These are phyloP conservation scores for Psidium guajava DNA, from an alignment of 345 rosid genomes.

Conservation along the genomic window DNA sequence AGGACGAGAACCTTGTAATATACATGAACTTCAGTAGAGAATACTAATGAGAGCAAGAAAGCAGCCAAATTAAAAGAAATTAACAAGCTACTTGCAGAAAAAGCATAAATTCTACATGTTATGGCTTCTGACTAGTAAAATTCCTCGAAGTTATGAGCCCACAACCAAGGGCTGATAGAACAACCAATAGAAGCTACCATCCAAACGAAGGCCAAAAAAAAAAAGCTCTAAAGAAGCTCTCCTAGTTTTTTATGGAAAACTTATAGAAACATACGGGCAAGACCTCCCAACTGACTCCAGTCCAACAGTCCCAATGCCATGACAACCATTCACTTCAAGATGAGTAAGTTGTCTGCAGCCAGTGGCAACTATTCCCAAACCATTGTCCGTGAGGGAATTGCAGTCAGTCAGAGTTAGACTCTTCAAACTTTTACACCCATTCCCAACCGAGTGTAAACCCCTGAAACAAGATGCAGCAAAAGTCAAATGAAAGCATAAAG, in stretches of 20 bases:
- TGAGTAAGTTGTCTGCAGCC: constrained; percentile 73
- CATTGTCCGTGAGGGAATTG: constrained; percentile 62
- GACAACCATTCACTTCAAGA: constrained; percentile 92
- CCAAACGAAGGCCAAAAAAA: not conserved
- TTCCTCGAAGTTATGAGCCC: not conserved
- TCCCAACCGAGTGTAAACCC: constrained; percentile 67
- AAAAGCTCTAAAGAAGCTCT: not conserved
- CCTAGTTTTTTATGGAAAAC: not conserved
- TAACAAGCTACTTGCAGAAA: not conserved
- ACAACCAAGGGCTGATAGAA: not conserved
- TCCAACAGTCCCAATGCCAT: constrained; percentile 74
- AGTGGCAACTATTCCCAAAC: constrained; percentile 67
- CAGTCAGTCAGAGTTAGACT: constrained; percentile 73
- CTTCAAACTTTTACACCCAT: constrained; percentile 73
- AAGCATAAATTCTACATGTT: not conserved
- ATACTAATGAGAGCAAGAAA: not conserved
- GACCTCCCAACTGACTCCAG: constrained; percentile 70
- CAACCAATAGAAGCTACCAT: not conserved
- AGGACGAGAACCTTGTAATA: not conserved
- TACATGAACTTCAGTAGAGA: not conserved
- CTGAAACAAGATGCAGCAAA: constrained; percentile 26
- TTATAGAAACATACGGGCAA: constrained; percentile 46
- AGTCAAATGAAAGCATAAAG: not conserved
- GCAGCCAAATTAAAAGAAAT: not conserved
- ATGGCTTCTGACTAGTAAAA: not conserved